Evolutionary conservation across 2,329 filamentous ascomycete species (phyloP).

Genomic region (Grosmannia penicillata): DNA sequence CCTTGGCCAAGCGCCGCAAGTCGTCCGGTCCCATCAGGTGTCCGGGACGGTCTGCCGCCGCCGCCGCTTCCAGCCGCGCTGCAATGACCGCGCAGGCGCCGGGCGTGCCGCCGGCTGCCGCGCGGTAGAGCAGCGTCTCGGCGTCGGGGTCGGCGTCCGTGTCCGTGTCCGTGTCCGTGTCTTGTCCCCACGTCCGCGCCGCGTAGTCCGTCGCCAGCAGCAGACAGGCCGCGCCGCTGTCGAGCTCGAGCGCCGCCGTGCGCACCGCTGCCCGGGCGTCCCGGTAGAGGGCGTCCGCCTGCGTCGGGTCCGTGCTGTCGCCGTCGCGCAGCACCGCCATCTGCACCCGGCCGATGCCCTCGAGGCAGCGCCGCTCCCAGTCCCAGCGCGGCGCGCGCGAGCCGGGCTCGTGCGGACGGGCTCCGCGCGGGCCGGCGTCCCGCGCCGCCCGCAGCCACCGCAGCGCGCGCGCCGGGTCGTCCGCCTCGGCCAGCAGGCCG

Average conservation of each 20-base stretch:
- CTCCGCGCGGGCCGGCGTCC: constrained; percentile 4
- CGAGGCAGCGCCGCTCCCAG: constrained; percentile 19
- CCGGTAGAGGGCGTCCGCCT: not conserved
- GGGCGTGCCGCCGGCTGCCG: constrained; percentile 16
- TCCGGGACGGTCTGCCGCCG: constrained; percentile 3
- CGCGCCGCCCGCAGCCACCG: constrained; percentile 11
- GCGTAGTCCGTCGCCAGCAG: constrained; percentile 15
- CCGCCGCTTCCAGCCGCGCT: constrained; percentile 5
- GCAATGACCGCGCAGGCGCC: constrained; percentile 10
- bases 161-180: constrained; percentile 10
- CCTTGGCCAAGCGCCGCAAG: not conserved
- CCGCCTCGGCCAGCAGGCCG: constrained; percentile 14
- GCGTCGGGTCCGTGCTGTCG: constrained; percentile 3
- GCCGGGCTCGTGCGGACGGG: not conserved
- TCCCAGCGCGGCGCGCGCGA: constrained; percentile 16
- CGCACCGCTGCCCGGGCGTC: constrained; percentile 11
- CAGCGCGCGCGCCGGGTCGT: constrained; percentile 14
- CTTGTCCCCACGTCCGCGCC: not conserved
- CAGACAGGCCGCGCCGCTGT: constrained; percentile 14
- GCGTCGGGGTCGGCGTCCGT: constrained; percentile 6
- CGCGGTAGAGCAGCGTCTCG: constrained; percentile 10
- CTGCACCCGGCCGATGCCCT: constrained; percentile 16
- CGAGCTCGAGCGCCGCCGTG: constrained; percentile 18
- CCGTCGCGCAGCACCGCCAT: constrained; percentile 3
- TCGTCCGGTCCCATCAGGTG: constrained; percentile 5